Evolutionary conservation across 257 asterid genomes (phyloP).

Genomic region (Gynochthodes officinalis): DNA sequence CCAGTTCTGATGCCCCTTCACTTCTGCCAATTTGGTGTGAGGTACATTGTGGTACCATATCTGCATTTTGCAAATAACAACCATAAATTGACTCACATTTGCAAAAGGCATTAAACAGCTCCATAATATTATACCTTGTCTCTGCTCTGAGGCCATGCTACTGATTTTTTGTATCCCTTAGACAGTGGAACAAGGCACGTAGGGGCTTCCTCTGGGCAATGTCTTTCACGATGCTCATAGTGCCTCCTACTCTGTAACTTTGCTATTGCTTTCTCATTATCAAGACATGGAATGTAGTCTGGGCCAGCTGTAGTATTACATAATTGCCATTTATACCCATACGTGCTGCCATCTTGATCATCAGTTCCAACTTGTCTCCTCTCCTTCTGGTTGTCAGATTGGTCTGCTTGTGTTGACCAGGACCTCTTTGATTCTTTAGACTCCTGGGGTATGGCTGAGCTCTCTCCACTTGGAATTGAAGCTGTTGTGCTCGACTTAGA

Average conservation of each 20-base stretch:
- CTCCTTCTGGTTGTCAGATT: slow-evolving; percentile 71
- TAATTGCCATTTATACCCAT: slow-evolving; percentile 49
- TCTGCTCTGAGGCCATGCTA: slow-evolving; percentile 86
- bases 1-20: slow-evolving; percentile 93
- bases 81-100: not conserved
- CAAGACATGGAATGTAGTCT: slow-evolving; percentile 89
- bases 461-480: slow-evolving; percentile 25
- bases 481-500: slow-evolving; percentile 8
- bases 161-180: slow-evolving; percentile 58
- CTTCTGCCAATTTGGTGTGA: slow-evolving; percentile 62
- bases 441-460: slow-evolving; percentile 42
- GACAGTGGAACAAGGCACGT: slow-evolving; percentile 76
- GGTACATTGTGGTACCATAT: slow-evolving; percentile 92
- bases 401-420: slow-evolving; percentile 79
- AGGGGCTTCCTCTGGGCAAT: slow-evolving; percentile 74
- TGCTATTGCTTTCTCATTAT: slow-evolving; percentile 62
- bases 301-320: slow-evolving; percentile 69
- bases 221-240: slow-evolving; percentile 85
- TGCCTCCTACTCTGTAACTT: slow-evolving; percentile 47
- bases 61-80: slow-evolving; percentile 32
- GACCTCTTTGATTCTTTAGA: slow-evolving; percentile 52
- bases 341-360: slow-evolving; percentile 27
- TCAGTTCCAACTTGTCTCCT: slow-evolving; percentile 42
- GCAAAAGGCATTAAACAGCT: not conserved
- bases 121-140: slow-evolving; percentile 50